These are phyloP conservation scores for Talaromyces amestolkiae DNA, from an alignment of 2,329 filamentous ascomycete species.

Conservation along the genomic window DNA sequence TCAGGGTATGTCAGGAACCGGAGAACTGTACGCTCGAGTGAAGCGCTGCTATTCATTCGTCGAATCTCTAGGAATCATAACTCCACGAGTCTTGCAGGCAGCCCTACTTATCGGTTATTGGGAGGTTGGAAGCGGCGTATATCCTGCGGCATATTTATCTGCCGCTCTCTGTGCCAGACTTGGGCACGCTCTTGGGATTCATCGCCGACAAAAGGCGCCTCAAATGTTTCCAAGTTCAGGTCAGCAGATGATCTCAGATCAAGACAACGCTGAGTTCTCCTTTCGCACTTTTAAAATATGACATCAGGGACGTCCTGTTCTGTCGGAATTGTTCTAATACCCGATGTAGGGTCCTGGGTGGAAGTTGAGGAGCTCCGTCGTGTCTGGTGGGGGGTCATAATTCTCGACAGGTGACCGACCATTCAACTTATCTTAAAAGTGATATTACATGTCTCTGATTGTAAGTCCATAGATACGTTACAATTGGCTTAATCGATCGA, in stretches of 20 bases:
- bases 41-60: neutral
- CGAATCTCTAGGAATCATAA: neutral
- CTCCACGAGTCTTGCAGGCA: neutral
- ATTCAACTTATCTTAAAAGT: neutral
- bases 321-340: neutral
- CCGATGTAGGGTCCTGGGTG: neutral
- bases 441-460: neutral
- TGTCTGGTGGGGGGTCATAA: neutral
- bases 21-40: neutral
- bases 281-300: neutral
- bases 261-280: neutral
- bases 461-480: neutral
- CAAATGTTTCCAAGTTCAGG: neutral
- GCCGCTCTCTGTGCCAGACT: neutral
- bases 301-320: neutral
- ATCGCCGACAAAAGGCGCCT: neutral
- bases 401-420: neutral
- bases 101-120: neutral
- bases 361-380: constrained; percentile 1
- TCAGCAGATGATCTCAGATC: neutral
- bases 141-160: neutral
- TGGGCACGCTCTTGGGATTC: neutral
- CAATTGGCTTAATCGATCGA: neutral
- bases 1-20: neutral
- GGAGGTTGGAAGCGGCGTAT: neutral